Evolutionary conservation across 2,329 filamentous ascomycete genomes (phyloP).

Genomic region (Fusarium tanahbumbuense): DNA sequence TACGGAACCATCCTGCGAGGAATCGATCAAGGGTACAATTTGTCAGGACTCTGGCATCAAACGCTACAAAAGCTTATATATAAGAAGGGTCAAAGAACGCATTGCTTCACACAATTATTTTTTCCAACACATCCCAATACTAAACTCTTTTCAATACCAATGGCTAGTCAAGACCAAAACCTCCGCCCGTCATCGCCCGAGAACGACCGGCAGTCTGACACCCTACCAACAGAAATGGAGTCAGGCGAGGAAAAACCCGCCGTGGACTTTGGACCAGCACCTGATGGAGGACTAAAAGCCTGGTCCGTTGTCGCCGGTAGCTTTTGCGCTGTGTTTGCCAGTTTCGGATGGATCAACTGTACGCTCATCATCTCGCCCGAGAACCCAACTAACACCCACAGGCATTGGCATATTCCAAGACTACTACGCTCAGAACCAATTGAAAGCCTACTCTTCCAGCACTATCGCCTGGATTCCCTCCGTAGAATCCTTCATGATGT

Average conservation of each 20-base stretch:
- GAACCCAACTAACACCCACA: neutral
- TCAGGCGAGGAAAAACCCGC: neutral
- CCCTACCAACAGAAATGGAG: neutral
- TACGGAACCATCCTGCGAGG: constrained; percentile 19
- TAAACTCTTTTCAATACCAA: neutral
- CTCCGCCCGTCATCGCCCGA: neutral
- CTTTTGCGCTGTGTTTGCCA: constrained; percentile 12
- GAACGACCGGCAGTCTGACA: neutral
- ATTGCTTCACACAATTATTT: neutral
- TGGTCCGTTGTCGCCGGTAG: constrained; percentile 8
- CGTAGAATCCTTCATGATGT: constrained; percentile 18
- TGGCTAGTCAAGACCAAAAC: neutral
- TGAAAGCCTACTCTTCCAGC: constrained; percentile 4
- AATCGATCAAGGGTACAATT: constrained; percentile 3
- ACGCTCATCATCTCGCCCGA: rapidly evolving
- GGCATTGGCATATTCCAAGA: constrained; percentile 25
- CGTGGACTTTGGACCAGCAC: neutral
- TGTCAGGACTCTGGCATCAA: neutral
- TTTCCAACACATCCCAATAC: too few relatives aligned
- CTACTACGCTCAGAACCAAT: constrained; percentile 9
- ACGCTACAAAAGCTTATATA: constrained; percentile 1
- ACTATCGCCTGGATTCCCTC: constrained; percentile 18
- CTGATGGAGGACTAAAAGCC: constrained; percentile 10
- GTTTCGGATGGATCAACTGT: constrained; percentile 27
- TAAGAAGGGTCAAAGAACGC: neutral